Evolutionary conservation across 495 filamentous ascomycete species (phyloP).

Genomic region (Talaromyces liani): DNA sequence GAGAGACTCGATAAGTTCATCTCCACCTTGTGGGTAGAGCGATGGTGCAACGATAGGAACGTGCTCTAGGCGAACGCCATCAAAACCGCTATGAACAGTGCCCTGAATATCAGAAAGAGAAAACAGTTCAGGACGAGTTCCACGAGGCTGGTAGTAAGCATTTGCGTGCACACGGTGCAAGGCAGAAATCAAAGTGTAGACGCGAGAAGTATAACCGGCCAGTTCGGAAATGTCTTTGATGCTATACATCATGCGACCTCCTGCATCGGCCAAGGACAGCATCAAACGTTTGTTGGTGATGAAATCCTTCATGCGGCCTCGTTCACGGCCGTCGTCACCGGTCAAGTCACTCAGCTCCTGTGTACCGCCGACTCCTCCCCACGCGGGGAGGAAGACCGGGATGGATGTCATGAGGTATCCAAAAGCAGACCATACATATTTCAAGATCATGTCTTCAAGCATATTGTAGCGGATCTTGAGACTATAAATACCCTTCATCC

Average conservation of each 20-base stretch:
- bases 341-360: constrained; percentile 49
- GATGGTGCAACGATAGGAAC: constrained; percentile 87
- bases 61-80: constrained; percentile 87
- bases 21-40: constrained; percentile 72
- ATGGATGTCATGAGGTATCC: constrained; percentile 90
- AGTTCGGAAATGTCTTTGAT: constrained; percentile 95
- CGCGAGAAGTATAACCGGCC: constrained; percentile 91
- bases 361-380: constrained; percentile 74
- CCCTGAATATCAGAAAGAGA: constrained; percentile 88
- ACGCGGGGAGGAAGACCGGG: constrained; percentile 90
- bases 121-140: constrained; percentile 67
- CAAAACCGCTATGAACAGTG: constrained; percentile 86
- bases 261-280: constrained; percentile 94
- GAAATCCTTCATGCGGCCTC: constrained; percentile 93
- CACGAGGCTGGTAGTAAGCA: constrained; percentile 67
- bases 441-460: constrained; percentile 95
- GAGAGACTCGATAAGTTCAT: constrained; percentile 81
- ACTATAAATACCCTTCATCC: constrained; percentile 96
- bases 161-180: constrained; percentile 89
- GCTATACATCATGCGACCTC: constrained; percentile 97
- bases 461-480: constrained; percentile 98
- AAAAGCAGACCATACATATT: constrained; percentile 97
- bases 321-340: constrained; percentile 53
- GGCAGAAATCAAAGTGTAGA: constrained; percentile 90
- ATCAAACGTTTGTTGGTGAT: constrained; percentile 98